A percentile compares a stretch with the other conserved stretches of the same genome.
phyloP scores from a whole-genome alignment of 495 filamentous ascomycete species.

The Aspergillus affinis region DNA sequence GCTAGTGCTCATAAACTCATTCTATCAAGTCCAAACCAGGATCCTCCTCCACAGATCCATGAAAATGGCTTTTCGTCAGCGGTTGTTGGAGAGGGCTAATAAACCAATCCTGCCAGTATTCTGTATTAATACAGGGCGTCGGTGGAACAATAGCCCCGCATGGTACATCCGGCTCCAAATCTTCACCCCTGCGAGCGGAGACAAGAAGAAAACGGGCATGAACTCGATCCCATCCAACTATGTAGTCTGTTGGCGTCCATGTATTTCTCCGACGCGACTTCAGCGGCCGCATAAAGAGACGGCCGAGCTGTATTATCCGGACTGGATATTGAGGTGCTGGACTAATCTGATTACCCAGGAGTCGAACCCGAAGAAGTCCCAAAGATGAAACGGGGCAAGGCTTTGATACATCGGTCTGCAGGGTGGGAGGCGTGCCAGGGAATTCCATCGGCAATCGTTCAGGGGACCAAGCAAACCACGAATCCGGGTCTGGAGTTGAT shows the following conservation, averaged over 20 bases:
- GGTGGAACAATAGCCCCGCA: background rate
- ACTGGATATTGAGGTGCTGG: conserved; percentile 17
- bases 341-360: conserved; percentile 18
- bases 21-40: background rate
- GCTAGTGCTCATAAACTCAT: background rate
- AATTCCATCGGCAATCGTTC: conserved; percentile 35
- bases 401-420: conserved; percentile 9
- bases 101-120: background rate
- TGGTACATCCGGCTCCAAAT: too few relatives aligned
- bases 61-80: background rate
- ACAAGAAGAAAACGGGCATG: conserved; percentile 30
- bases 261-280: too few relatives aligned
- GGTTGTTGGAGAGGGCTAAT: background rate
- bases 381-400: conserved; percentile 23
- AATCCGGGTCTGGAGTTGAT: background rate
- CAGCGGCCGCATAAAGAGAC: conserved; percentile 23
- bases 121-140: background rate
- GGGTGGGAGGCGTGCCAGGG: conserved; percentile 14
- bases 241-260: conserved; percentile 38
- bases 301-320: conserved; percentile 40
- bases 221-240: conserved; percentile 41
- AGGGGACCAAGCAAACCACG: conserved; percentile 33
- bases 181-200: conserved; percentile 17
- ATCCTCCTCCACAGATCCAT: background rate
- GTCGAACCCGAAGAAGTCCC: conserved; percentile 33